Evolutionary conservation across 2,329 filamentous ascomycete species (phyloP).

Genomic region (Xylariaceae sp.): DNA sequence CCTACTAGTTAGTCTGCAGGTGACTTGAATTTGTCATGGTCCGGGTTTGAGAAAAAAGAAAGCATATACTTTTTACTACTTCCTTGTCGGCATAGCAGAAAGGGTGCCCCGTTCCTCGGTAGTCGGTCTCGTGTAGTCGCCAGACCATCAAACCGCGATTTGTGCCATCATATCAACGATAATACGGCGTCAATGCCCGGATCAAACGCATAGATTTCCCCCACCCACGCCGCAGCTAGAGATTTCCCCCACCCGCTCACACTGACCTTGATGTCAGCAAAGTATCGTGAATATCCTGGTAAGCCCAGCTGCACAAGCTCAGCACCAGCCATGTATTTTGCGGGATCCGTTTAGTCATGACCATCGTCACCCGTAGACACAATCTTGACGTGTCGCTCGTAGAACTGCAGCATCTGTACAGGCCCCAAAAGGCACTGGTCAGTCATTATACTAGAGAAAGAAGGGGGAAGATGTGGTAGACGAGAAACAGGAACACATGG

Average conservation of each 20-base stretch:
- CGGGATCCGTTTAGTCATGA: conserved; percentile 13
- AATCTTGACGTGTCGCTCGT: conserved; percentile 53
- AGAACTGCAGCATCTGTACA: conserved; percentile 53
- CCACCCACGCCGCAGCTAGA: not conserved
- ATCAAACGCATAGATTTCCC: not conserved
- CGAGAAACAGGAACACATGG: not conserved
- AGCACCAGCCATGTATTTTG: not conserved
- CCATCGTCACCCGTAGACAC: conserved; percentile 33
- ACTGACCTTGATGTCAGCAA: not conserved
- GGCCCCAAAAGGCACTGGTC: conserved; percentile 2
- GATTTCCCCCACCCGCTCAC: not conserved
- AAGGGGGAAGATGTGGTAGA: not conserved
- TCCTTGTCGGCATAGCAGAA: not conserved
- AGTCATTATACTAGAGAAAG: not conserved
- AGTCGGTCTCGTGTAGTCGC: not conserved
- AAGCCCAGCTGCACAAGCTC: not conserved
- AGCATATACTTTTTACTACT: not conserved
- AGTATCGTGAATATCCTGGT: not conserved
- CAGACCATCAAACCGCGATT: not conserved
- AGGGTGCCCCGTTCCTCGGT: not conserved
- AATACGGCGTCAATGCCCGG: not conserved
- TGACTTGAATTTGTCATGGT: not conserved
- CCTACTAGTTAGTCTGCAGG: not conserved
- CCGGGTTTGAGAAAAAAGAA: not conserved
- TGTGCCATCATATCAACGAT: not conserved